These are phyloP conservation scores for Huntiella savannae DNA, from an alignment of 2,329 filamentous ascomycete species.

Conservation along the genomic window DNA sequence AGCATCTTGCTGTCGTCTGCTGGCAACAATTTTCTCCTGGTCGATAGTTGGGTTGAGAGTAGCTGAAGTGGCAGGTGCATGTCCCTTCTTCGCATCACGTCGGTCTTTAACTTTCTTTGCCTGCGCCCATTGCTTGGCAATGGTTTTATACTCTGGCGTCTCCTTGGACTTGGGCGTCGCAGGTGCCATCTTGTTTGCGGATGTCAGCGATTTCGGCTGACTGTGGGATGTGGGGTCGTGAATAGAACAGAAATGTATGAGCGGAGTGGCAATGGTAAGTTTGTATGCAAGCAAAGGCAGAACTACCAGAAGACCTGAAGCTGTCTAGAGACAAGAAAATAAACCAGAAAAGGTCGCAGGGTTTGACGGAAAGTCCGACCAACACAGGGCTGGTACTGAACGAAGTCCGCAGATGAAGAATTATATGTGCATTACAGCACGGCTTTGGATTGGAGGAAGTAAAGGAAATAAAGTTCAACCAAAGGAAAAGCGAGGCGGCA, in stretches of 20 bases:
- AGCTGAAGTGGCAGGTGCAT: not conserved
- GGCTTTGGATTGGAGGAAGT: too few relatives aligned
- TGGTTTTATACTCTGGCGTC: constrained; percentile 27
- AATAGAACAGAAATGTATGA: not conserved
- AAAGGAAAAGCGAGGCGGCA: too few relatives aligned
- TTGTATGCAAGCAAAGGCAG: too few relatives aligned
- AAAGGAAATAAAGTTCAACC: too few relatives aligned
- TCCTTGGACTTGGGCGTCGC: not conserved
- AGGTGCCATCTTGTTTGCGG: not conserved
- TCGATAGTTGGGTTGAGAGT: constrained; percentile 1
- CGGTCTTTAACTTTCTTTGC: constrained; percentile 31
- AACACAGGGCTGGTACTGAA: too few relatives aligned
- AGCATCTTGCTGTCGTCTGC: constrained; percentile 3
- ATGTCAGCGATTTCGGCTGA: not conserved
- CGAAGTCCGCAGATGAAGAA: too few relatives aligned
- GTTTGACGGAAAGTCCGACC: too few relatives aligned
- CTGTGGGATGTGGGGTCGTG: not conserved
- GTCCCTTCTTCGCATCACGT: constrained; percentile 19
- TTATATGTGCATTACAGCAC: too few relatives aligned
- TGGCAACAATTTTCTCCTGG: constrained; percentile 4
- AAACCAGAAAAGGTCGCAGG: too few relatives aligned
- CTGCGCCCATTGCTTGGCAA: constrained; percentile 33
- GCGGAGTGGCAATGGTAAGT: not conserved
- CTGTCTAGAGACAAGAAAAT: too few relatives aligned
- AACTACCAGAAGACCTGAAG: too few relatives aligned